Conservation (phyloP, 345 rosid genomes). For the Jatropha curcas region DNA sequence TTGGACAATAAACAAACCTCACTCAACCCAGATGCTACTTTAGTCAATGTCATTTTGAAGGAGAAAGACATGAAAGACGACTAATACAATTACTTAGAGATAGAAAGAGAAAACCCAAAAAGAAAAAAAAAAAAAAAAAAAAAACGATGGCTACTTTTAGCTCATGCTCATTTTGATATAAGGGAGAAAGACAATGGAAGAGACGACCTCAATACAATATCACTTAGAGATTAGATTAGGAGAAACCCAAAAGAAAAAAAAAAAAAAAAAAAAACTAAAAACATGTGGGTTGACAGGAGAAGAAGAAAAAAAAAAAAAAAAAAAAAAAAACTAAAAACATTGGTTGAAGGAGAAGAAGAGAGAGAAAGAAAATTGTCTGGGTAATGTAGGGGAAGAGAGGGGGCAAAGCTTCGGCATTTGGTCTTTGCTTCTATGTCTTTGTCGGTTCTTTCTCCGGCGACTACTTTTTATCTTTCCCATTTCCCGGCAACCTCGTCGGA, state of each 20-base stretch:
- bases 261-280: no score
- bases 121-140: no score
- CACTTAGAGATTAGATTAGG: no score
- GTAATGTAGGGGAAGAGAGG: constrained; percentile 44
- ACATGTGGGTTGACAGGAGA: no score
- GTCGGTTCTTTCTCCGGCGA: not conserved
- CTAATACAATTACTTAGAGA: not conserved
- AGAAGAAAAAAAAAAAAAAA: not conserved
- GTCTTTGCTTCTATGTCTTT: constrained; percentile 18
- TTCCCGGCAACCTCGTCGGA: constrained; percentile 22
- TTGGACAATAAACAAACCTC: not conserved
- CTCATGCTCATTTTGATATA: no score
- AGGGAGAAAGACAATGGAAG: no score
- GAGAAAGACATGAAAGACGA: constrained; percentile 5
- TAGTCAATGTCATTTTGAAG: not conserved
- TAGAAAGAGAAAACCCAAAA: constrained; percentile 14
- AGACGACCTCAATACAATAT: no score
- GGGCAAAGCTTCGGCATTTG: constrained; percentile 41
- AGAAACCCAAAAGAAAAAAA: no score
- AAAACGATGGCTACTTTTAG: no score
- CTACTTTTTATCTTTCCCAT: not conserved
- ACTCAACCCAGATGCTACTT: not conserved
- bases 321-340: constrained; percentile 5
- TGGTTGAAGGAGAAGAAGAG: constrained; percentile 12
- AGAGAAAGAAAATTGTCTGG: constrained; percentile 33